phyloP scores from a whole-genome alignment of 768 basidiomycete genomes.

The Leccinum barrowsii region DNA sequence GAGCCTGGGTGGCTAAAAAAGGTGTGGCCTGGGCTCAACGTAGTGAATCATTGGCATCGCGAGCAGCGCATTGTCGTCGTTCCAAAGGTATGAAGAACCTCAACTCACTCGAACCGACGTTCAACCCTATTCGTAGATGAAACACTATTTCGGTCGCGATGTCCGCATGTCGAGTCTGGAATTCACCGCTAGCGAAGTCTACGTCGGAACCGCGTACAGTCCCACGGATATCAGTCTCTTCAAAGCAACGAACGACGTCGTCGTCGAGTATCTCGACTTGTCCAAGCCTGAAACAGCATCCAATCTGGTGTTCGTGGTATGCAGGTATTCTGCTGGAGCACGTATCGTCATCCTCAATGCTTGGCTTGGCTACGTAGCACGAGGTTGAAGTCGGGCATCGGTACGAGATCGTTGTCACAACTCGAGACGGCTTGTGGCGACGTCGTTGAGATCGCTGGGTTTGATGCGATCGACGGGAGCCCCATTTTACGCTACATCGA shows the following conservation, averaged over 20 bases:
- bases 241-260: constrained; percentile 14
- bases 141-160: constrained; percentile 12
- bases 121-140: constrained; percentile 5
- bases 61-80: constrained; percentile 15
- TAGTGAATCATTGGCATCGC: constrained; percentile 13
- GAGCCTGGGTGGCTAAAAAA: constrained; percentile 16
- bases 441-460: neutral
- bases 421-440: constrained; percentile 7
- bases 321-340: neutral
- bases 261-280: constrained; percentile 12
- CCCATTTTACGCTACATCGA: neutral
- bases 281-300: constrained; percentile 9
- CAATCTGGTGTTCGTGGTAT: constrained; percentile 12
- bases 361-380: constrained; percentile 5
- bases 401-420: constrained; percentile 9
- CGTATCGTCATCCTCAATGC: neutral
- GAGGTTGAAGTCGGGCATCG: constrained; percentile 9
- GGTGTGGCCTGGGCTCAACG: constrained; percentile 13
- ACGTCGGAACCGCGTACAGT: constrained; percentile 13
- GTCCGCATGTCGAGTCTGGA: constrained; percentile 15
- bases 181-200: constrained; percentile 16
- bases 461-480: neutral
- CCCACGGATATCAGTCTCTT: constrained; percentile 11
- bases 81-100: constrained; percentile 8
- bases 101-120: neutral